A percentile compares a stretch with the other conserved stretches of the same genome.
Evolutionary conservation across 1,284 basidiomycete species (phyloP).

Genomic region (Cryptococcus maquisensis): DNA sequence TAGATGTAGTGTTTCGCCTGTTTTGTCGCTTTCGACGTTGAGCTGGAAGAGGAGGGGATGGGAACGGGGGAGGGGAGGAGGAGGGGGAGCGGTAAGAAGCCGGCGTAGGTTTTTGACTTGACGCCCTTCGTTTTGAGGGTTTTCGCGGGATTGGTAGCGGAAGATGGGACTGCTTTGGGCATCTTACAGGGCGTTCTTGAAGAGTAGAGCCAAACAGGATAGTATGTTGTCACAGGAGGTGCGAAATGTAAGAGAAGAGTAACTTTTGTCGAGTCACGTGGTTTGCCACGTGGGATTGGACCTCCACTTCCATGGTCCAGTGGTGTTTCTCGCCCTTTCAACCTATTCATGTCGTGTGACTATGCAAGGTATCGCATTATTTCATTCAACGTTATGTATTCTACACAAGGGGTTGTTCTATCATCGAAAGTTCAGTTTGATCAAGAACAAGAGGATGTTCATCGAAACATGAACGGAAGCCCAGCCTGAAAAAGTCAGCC

Average conservation of each 20-base stretch:
- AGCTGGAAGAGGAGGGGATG: conserved; percentile 16
- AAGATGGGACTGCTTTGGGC: background rate
- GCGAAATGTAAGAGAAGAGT: background rate
- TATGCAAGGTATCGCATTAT: no score
- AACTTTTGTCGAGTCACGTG: background rate
- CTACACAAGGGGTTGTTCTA: no score
- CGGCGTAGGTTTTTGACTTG: conserved; percentile 28
- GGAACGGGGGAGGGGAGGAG: conserved; percentile 22
- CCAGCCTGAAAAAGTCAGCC: conserved; percentile 44
- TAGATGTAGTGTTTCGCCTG: conserved; percentile 38
- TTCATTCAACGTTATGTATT: background rate
- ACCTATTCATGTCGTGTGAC: no score
- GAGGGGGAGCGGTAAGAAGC: conserved; percentile 35
- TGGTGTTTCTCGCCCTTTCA: no score
- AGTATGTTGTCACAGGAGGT: background rate
- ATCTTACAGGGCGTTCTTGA: background rate
- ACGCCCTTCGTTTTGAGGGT: background rate
- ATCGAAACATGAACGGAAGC: conserved; percentile 55
- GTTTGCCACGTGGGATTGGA: no score
- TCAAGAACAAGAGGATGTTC: conserved; percentile 55
- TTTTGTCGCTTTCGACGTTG: conserved; percentile 17
- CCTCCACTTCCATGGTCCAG: no score
- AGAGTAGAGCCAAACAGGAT: background rate
- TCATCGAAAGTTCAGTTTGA: conserved; percentile 46
- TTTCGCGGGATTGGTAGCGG: background rate